Evolutionary conservation across 2,329 filamentous ascomycete species (phyloP).

Genomic region (Arachnomyces sp.): DNA sequence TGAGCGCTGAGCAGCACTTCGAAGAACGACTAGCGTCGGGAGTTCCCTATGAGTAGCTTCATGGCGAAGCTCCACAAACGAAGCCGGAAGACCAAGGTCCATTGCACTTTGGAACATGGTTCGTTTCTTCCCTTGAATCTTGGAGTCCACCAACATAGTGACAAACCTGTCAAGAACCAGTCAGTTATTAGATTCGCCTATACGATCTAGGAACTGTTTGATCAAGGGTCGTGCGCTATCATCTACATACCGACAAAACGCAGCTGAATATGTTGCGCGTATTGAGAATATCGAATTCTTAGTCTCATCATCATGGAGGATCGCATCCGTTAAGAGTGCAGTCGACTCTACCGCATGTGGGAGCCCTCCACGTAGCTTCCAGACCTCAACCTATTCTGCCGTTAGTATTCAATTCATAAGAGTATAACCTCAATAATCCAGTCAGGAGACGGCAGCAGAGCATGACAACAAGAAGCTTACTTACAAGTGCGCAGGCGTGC

Average conservation of each 20-base stretch:
- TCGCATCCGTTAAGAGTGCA: constrained; percentile 38
- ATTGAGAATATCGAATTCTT: constrained; percentile 38
- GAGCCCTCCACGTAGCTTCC: constrained; percentile 38
- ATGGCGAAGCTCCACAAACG: constrained; percentile 82
- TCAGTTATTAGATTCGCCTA: constrained; percentile 5
- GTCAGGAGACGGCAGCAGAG: background rate
- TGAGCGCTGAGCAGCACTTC: constrained; percentile 59
- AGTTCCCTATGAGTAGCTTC: constrained; percentile 85
- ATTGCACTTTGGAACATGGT: constrained; percentile 39
- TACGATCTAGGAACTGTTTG: too few relatives aligned
- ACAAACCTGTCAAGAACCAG: constrained; percentile 28
- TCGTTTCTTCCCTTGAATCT: constrained; percentile 31
- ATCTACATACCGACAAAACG: constrained; percentile 35
- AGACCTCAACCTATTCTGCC: constrained; percentile 30
- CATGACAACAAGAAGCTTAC: constrained; percentile 8
- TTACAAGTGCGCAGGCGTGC: constrained; percentile 33
- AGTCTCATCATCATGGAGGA: constrained; percentile 34
- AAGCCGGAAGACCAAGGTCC: constrained; percentile 43
- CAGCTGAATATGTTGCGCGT: constrained; percentile 36
- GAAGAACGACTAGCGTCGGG: constrained; percentile 64
- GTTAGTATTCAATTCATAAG: constrained; percentile 3
- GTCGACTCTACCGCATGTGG: constrained; percentile 40
- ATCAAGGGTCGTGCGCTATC: background rate
- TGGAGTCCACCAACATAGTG: constrained; percentile 37
- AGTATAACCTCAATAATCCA: background rate